Base-by-base conservation (phyloP, 768 basidiomycete genomes). In the Macrocybe gigantea region DNA sequence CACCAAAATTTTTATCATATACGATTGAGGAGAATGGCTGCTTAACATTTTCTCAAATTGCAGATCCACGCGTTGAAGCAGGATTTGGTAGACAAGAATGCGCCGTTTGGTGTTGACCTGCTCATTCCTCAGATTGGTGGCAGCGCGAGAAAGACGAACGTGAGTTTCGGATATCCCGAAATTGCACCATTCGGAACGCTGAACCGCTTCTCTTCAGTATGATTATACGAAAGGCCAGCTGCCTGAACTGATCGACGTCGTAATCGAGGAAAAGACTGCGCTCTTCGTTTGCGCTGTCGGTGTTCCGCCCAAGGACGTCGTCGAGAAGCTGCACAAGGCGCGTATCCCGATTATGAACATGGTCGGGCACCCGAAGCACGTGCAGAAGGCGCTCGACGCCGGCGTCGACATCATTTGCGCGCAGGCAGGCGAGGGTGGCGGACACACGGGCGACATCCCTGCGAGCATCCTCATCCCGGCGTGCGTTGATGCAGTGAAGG, bases 341-440 rank as follows among this genome's bases (percentile, higher is more conserved):
- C 85, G 88, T 10, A 93, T 95, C 52, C 77, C 83, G 34, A 74
- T 93, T 56, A 93, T 93, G 90, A 93, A 94, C 69, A 93, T 92
- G 89, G 85, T 95, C 49, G 93, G 93, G n/a, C 89, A 93, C 60
- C 92, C 93, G 9, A 95, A 93, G 61, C 89, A 93, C 62, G 88
- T 88, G 39, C 53, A 70, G 41, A 89, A 88, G 63, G 89, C 89
- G 6, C 77, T 95, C 32, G 88, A 77, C 3, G 84, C 74, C 33
- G 94, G 93, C 33, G 87, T 90, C 32, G 93, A 97, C 59, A 71
- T 97, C 51, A 94, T 97, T 61, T 96, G 93, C 58, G 92, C 92
- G 3, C 93, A 95, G 67, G 93, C 86, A 2, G 89, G 91, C 22
- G 93, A 96, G 67, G 93, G 88, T 34, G 91, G 92, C 45, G 89